A percentile compares a stretch with the other conserved stretches of the same genome.
phyloP scores from a whole-genome alignment of 2,329 filamentous ascomycete genomes.

The Aspergillus persii region DNA sequence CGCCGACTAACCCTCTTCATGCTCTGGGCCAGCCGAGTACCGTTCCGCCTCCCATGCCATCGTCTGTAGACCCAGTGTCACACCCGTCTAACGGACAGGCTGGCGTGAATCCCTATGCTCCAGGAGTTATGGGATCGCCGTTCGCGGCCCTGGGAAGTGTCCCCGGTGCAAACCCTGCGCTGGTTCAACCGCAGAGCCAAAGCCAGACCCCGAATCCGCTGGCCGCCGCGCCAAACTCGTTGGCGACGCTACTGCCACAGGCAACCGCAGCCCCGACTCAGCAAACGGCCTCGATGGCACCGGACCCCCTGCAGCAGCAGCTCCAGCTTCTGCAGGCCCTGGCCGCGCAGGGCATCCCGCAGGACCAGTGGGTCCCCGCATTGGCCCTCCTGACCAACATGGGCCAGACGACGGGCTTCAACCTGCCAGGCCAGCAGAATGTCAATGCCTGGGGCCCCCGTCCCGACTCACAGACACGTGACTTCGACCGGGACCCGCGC shows the following conservation, averaged over 20 bases:
- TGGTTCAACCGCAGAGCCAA: slow-evolving; percentile 40
- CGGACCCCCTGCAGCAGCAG: slow-evolving; percentile 63
- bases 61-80: slow-evolving; percentile 46
- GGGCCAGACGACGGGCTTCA: slow-evolving; percentile 34
- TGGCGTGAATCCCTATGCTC: slow-evolving; percentile 57
- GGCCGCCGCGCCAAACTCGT: slow-evolving; percentile 38
- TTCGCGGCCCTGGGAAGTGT: slow-evolving; percentile 47
- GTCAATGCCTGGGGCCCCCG: slow-evolving; percentile 36
- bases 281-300: slow-evolving; percentile 29
- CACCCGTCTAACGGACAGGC: slow-evolving; percentile 47
- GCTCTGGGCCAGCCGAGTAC: slow-evolving; percentile 50
- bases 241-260: slow-evolving; percentile 45
- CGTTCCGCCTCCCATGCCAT: slow-evolving; percentile 37
- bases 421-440: slow-evolving; percentile 28
- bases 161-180: slow-evolving; percentile 30
- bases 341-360: slow-evolving; percentile 69
- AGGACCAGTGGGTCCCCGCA: slow-evolving; percentile 71
- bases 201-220: slow-evolving; percentile 43
- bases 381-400: slow-evolving; percentile 48
- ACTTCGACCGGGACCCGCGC: slow-evolving; percentile 56
- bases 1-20: slow-evolving; percentile 46
- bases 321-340: slow-evolving; percentile 73
- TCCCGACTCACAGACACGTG: slow-evolving; percentile 44
- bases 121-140: slow-evolving; percentile 48
- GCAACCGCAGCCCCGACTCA: slow-evolving; percentile 28